These are phyloP conservation scores for Monosporascus sp. DNA, from an alignment of 2,329 filamentous ascomycete species.

Conservation along the genomic window DNA sequence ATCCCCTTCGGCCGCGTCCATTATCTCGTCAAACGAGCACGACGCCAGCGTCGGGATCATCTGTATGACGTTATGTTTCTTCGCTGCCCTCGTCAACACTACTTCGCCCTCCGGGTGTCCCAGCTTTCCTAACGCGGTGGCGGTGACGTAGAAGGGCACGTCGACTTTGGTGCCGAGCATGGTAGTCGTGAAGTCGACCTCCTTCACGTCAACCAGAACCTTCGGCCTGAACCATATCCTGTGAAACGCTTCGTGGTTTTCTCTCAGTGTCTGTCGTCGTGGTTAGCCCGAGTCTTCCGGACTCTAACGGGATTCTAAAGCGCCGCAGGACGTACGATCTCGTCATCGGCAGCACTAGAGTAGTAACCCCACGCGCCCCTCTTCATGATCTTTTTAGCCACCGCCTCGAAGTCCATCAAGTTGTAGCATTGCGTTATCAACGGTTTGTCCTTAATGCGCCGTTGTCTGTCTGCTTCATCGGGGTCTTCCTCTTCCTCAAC, in stretches of 20 bases:
- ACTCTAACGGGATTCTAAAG: too few relatives aligned
- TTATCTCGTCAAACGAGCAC: conserved; percentile 95
- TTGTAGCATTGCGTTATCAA: conserved; percentile 86
- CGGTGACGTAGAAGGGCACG: conserved; percentile 94
- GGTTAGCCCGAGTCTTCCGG: conserved; percentile 12
- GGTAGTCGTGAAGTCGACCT: conserved; percentile 79
- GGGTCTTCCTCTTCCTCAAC: conserved; percentile 63
- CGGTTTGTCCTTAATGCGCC: conserved; percentile 71
- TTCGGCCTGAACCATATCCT: conserved; percentile 94
- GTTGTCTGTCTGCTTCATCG: conserved; percentile 65
- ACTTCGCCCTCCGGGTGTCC: conserved; percentile 93
- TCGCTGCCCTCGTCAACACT: conserved; percentile 76
- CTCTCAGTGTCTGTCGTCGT: conserved; percentile 68
- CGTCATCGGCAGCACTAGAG: conserved; percentile 85
- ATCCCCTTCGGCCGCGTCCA: conserved; percentile 72
- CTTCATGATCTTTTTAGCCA: conserved; percentile 88
- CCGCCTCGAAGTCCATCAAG: conserved; percentile 90
- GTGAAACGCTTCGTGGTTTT: conserved; percentile 95
- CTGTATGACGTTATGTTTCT: conserved; percentile 85
- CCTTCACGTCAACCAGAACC: conserved; percentile 82
- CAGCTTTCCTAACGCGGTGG: conserved; percentile 91
- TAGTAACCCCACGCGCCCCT: conserved; percentile 97
- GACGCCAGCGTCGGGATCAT: conserved; percentile 98
- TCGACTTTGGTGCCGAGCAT: conserved; percentile 86
- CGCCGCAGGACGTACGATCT: conserved; percentile 56